phyloP scores from a whole-genome alignment of 1,284 basidiomycete genomes.

The Papiliotrema terrestris region DNA sequence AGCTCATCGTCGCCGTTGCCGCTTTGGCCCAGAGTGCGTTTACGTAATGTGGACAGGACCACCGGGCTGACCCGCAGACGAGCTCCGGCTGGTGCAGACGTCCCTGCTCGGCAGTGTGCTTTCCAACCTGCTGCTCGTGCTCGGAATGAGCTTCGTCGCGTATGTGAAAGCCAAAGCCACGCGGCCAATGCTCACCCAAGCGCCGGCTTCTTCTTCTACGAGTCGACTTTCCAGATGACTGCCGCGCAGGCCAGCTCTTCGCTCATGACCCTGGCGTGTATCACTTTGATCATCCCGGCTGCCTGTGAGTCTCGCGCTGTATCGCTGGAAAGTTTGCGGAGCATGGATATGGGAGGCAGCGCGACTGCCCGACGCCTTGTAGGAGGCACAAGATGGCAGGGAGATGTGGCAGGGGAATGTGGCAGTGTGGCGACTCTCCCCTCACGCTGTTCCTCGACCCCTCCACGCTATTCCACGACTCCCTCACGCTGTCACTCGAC shows the following conservation, averaged over 20 bases:
- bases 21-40: constrained; percentile 70
- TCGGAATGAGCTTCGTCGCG: constrained; percentile 83
- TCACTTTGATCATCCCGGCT: constrained; percentile 88
- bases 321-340: neutral
- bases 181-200: constrained; percentile 14
- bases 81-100: constrained; percentile 82
- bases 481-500: too few relatives aligned
- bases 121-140: constrained; percentile 82
- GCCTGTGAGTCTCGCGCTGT: constrained; percentile 59
- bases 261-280: constrained; percentile 83
- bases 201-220: constrained; percentile 59
- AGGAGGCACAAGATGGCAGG: too few relatives aligned
- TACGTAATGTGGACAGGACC: too few relatives aligned
- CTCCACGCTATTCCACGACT: too few relatives aligned
- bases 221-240: constrained; percentile 73
- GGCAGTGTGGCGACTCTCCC: too few relatives aligned
- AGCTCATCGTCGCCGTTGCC: constrained; percentile 80
- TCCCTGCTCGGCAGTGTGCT: constrained; percentile 63
- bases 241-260: constrained; percentile 75
- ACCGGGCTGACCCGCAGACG: constrained; percentile 54
- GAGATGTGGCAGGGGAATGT: too few relatives aligned
- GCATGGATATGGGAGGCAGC: too few relatives aligned
- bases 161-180: constrained; percentile 42
- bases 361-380: too few relatives aligned
- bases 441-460: too few relatives aligned